phyloP scores from a whole-genome alignment of 2,329 filamentous ascomycete species.

The Trichoderma asperellum region DNA sequence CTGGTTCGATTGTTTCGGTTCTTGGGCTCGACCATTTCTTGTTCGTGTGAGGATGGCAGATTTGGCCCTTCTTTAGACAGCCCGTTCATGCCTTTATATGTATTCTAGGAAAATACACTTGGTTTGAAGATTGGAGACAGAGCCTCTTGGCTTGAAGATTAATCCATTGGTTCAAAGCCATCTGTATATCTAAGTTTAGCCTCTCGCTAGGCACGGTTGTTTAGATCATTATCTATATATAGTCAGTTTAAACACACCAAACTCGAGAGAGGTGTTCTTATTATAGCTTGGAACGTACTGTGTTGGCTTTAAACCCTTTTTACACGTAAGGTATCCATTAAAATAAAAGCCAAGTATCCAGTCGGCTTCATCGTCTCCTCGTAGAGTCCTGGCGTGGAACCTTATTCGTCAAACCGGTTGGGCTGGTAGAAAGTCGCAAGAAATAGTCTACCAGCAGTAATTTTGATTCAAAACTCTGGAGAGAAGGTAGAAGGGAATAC shows the following conservation, averaged over 20 bases:
- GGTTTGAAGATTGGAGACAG: neutral
- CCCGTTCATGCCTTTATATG: neutral
- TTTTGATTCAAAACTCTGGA: neutral
- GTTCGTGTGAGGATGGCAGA: neutral
- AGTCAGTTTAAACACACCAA: neutral
- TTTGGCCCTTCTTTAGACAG: neutral
- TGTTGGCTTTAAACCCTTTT: neutral
- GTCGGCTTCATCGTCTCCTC: neutral
- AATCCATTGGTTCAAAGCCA: neutral
- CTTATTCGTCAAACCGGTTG: neutral
- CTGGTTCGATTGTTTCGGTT: neutral
- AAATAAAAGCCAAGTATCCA: neutral
- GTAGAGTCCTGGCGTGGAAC: neutral
- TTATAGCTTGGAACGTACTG: neutral
- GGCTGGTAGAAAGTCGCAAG: neutral
- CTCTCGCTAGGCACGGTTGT: neutral
- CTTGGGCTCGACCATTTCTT: neutral
- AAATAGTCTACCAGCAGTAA: neutral
- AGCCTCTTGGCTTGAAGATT: neutral
- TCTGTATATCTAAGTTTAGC: neutral
- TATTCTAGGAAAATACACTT: neutral
- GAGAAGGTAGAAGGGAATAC: neutral
- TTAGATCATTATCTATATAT: neutral
- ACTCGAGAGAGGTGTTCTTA: no score
- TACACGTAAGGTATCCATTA: neutral